Percentiles rank a stretch among this genome's conserved stretches.
phyloP scores from a whole-genome alignment of 202 grass and related monocot genomes.

The Carex arenaria region DNA sequence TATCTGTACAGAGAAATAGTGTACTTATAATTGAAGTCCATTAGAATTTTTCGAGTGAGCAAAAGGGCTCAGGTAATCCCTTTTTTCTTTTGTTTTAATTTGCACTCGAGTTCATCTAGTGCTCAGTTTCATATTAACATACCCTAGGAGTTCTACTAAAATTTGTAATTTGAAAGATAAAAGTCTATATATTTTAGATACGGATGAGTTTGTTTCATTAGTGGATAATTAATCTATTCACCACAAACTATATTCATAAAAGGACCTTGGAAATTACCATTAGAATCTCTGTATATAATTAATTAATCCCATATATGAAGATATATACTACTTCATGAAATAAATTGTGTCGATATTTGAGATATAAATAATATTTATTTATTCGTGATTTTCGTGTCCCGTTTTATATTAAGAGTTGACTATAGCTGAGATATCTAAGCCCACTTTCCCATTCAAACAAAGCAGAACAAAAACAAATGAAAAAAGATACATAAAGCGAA shows the following conservation, averaged over 20 bases:
- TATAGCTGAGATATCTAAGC: not conserved
- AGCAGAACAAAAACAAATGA: not conserved
- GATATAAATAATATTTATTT: not conserved
- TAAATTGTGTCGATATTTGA: not conserved
- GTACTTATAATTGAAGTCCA: no score
- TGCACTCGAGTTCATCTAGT: no score
- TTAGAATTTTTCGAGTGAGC: not conserved
- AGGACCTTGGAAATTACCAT: not conserved
- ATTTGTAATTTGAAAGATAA: no score
- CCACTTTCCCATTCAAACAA: not conserved
- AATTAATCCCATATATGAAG: not conserved
- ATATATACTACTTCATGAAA: not conserved
- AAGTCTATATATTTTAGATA: not conserved
- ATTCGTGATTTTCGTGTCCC: not conserved
- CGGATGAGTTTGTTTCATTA: not conserved
- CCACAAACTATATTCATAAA: not conserved
- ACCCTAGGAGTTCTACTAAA: no score
- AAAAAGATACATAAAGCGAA: not conserved
- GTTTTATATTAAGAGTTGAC: not conserved
- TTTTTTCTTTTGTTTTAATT: no score
- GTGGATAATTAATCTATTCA: not conserved
- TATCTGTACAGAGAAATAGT: not conserved
- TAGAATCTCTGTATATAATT: not conserved
- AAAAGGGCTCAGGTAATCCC: not conserved
- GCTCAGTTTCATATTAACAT: no score